phyloP scores from a whole-genome alignment of 495 filamentous ascomycete genomes.

The Penicillium goetzii region DNA sequence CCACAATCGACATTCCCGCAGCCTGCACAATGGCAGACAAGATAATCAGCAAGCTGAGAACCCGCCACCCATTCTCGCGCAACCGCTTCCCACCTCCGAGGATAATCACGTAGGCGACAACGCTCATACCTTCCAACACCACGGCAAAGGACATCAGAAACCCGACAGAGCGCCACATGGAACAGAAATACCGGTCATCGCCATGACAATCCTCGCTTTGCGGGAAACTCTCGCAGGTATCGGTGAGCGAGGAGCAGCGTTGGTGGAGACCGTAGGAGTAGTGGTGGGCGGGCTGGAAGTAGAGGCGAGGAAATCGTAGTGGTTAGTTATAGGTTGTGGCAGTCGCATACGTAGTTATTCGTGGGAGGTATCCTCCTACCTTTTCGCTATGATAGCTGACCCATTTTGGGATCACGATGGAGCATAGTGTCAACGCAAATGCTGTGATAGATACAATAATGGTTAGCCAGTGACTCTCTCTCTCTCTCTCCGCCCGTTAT shows the following conservation, averaged over 20 bases:
- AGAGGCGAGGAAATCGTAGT: background rate
- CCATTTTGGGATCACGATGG: slow-evolving; percentile 80
- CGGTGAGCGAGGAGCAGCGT: slow-evolving; percentile 70
- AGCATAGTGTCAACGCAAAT: slow-evolving; percentile 73
- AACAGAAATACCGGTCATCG: slow-evolving; percentile 78
- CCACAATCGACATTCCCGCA: slow-evolving; percentile 75
- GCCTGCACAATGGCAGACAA: slow-evolving; percentile 65
- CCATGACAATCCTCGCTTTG: slow-evolving; percentile 68
- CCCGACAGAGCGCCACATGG: slow-evolving; percentile 84
- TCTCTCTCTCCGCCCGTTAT: background rate
- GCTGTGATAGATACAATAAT: slow-evolving; percentile 55
- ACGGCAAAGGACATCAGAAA: slow-evolving; percentile 84
- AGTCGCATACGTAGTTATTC: background rate
- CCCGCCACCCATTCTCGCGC: slow-evolving; percentile 76
- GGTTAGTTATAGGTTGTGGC: background rate
- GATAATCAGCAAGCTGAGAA: slow-evolving; percentile 65
- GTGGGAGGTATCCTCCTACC: slow-evolving; percentile 36
- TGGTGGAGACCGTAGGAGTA: slow-evolving; percentile 79
- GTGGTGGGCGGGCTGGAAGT: slow-evolving; percentile 49
- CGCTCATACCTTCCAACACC: slow-evolving; percentile 69
- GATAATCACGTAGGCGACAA: slow-evolving; percentile 75
- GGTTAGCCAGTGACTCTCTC: slow-evolving; percentile 15
- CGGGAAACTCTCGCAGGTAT: slow-evolving; percentile 62
- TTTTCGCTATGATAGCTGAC: slow-evolving; percentile 69
- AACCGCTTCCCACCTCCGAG: slow-evolving; percentile 75